phyloP scores from a whole-genome alignment of 2,329 filamentous ascomycete species.

The Chlorencoelia australis region DNA sequence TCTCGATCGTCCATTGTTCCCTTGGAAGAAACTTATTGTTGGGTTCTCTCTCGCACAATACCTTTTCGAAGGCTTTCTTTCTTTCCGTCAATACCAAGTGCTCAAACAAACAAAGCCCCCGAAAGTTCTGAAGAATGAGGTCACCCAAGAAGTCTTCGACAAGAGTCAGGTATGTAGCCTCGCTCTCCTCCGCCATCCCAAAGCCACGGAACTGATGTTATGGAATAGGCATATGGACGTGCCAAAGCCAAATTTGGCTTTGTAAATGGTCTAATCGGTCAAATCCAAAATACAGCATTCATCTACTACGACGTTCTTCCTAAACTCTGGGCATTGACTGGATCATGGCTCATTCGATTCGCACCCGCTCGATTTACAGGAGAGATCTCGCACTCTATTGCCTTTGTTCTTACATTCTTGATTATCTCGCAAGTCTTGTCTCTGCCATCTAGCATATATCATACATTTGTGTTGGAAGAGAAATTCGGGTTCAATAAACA shows the following conservation, averaged over 20 bases:
- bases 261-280: constrained; percentile 69
- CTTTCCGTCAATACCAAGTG: constrained; percentile 80
- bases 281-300: constrained; percentile 79
- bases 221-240: constrained; percentile 73
- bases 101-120: constrained; percentile 72
- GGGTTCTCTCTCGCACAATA: constrained; percentile 91
- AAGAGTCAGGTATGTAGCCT: constrained; percentile 62
- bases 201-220: constrained; percentile 10
- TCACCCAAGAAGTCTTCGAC: constrained; percentile 83
- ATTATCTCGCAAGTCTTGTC: constrained; percentile 70
- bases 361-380: constrained; percentile 72
- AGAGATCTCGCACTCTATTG: constrained; percentile 86
- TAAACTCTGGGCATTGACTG: constrained; percentile 78
- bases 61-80: constrained; percentile 80
- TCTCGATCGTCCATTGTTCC: constrained; percentile 86
- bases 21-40: constrained; percentile 94
- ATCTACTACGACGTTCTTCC: constrained; percentile 88
- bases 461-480: constrained; percentile 92
- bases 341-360: constrained; percentile 61
- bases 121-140: constrained; percentile 78
- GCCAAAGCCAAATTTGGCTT: constrained; percentile 89
- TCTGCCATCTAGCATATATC: constrained; percentile 77
- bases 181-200: constrained; percentile 2
- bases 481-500: constrained; percentile 99
- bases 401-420: constrained; percentile 84